Conservation (phyloP, 768 basidiomycete genomes). For the Pisolithus sp. region DNA sequence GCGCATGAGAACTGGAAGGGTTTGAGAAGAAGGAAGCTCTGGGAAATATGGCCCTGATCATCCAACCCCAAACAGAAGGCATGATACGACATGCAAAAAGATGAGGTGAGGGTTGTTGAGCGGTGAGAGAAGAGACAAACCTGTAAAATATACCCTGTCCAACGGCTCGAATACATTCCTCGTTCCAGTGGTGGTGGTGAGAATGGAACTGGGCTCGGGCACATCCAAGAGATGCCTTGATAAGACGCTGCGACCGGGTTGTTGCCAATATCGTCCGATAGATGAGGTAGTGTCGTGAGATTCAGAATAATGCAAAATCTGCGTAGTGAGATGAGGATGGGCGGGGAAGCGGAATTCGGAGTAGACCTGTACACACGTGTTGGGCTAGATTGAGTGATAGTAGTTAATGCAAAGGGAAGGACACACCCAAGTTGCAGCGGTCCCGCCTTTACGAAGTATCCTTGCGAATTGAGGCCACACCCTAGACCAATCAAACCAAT, state of each 20-base stretch:
- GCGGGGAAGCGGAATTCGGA: constrained; percentile 62
- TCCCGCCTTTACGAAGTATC: constrained; percentile 55
- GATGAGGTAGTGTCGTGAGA: constrained; percentile 43
- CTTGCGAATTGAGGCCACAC: constrained; percentile 65
- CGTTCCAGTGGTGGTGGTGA: constrained; percentile 21
- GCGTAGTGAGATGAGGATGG: constrained; percentile 48
- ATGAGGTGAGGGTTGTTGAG: not conserved
- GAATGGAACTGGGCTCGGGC: constrained; percentile 39
- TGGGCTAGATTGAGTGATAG: not conserved
- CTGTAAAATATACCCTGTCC: constrained; percentile 54
- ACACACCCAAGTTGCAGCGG: constrained; percentile 68
- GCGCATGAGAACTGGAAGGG: constrained; percentile 42
- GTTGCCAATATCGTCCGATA: constrained; percentile 68
- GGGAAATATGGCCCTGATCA: constrained; percentile 37
- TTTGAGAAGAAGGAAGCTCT: constrained; percentile 23
- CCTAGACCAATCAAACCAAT: constrained; percentile 75
- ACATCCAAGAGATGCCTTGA: constrained; percentile 64
- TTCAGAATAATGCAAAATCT: constrained; percentile 59
- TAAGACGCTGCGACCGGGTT: constrained; percentile 69
- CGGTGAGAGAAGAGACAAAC: constrained; percentile 19
- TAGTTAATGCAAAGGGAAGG: not conserved
- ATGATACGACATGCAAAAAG: not conserved
- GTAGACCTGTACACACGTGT: constrained; percentile 37
- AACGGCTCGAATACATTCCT: constrained; percentile 32
- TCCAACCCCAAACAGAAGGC: not conserved